Evolutionary conservation across 2,329 filamentous ascomycete genomes (phyloP).

Genomic region (Cryphonectria japonica): DNA sequence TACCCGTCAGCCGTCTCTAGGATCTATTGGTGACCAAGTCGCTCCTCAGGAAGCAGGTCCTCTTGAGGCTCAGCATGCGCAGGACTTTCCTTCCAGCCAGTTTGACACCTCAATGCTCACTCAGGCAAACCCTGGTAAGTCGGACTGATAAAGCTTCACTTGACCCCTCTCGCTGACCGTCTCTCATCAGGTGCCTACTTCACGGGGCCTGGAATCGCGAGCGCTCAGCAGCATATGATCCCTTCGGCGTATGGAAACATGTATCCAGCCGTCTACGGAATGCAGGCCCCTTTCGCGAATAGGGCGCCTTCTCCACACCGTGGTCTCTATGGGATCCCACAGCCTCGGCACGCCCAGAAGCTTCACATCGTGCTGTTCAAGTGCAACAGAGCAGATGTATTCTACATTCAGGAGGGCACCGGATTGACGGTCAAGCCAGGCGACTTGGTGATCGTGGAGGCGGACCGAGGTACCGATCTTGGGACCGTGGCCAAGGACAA

Average conservation of each 20-base stretch:
- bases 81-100: constrained; percentile 48
- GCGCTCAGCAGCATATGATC: constrained; percentile 43
- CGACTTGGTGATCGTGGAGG: constrained; percentile 95
- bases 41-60: constrained; percentile 50
- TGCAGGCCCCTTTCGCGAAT: constrained; percentile 50
- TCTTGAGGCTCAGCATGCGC: constrained; percentile 48
- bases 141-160: constrained; percentile 34
- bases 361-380: constrained; percentile 96
- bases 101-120: constrained; percentile 41
- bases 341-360: constrained; percentile 68
- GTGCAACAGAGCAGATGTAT: constrained; percentile 91
- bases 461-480: constrained; percentile 92
- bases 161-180: constrained; percentile 33
- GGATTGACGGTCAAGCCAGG: constrained; percentile 88
- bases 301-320: constrained; percentile 65
- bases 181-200: constrained; percentile 44
- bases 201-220: constrained; percentile 38
- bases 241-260: constrained; percentile 45
- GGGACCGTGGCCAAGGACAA: constrained; percentile 90
- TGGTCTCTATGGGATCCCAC: constrained; percentile 63
- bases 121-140: constrained; percentile 40
- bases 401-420: constrained; percentile 95
- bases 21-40: constrained; percentile 59
- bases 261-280: constrained; percentile 52
- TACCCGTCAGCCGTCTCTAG: constrained; percentile 66